A percentile compares a stretch with the other conserved stretches of the same genome.
Evolutionary conservation across 164 flowering plant genomes (phyloP).

Genomic region (Protea cynaroides): DNA sequence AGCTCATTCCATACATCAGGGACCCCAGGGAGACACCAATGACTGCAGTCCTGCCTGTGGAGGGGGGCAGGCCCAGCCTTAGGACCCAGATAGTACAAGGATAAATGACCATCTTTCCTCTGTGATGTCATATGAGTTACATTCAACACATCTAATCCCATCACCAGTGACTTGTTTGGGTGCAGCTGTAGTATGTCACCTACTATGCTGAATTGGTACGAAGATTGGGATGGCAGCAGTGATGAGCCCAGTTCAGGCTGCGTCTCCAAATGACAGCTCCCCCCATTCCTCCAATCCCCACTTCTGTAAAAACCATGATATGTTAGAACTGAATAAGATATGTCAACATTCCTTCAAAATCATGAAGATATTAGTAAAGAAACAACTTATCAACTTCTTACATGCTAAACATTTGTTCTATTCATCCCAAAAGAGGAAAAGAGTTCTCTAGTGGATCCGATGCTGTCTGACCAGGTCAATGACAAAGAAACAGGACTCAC

Average conservation of each 20-base stretch:
- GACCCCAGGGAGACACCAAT: constrained; percentile 97
- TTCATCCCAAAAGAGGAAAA: background rate
- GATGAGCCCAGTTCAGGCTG: constrained; percentile 65
- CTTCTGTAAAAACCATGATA: constrained; percentile 40
- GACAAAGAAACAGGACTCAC: too few relatives aligned
- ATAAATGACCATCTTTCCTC: constrained; percentile 89
- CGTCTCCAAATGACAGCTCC: constrained; percentile 76
- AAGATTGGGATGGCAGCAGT: constrained; percentile 33
- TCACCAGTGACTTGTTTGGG: constrained; percentile 19
- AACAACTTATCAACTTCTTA: background rate
- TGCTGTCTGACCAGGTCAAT: too few relatives aligned
- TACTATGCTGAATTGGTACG: constrained; percentile 36
- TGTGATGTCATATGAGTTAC: constrained; percentile 58
- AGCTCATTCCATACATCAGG: constrained; percentile 92
- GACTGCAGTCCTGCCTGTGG: constrained; percentile 94
- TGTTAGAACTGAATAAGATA: background rate
- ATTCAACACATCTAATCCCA: constrained; percentile 39
- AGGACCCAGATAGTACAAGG: constrained; percentile 62
- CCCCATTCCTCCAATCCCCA: constrained; percentile 85
- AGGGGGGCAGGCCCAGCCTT: constrained; percentile 40
- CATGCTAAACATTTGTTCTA: too few relatives aligned
- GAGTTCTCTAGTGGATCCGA: background rate
- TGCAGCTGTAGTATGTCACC: constrained; percentile 29
- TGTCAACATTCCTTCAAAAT: background rate
- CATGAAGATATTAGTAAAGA: background rate